These are phyloP conservation scores for Climacium dendroides DNA, from an alignment of 225 moss, liverwort and hornwort genomes.

Conservation along the genomic window DNA sequence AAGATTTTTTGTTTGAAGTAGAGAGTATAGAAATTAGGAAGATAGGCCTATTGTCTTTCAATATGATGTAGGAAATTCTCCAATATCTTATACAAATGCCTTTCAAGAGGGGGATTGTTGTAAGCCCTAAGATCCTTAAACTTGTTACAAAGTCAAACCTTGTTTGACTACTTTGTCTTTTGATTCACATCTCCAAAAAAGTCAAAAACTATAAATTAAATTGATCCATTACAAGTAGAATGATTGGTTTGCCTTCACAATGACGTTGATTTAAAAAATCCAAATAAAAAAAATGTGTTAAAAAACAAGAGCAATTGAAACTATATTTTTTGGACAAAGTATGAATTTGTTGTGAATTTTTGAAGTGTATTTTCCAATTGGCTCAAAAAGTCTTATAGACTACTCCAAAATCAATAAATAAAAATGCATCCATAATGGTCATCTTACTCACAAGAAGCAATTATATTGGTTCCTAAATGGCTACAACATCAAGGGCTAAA, in stretches of 20 bases:
- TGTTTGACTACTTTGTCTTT: neutral
- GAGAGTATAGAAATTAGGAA: neutral
- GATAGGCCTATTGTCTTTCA: neutral
- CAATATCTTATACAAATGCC: neutral
- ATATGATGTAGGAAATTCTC: neutral
- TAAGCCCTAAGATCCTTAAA: neutral
- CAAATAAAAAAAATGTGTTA: neutral
- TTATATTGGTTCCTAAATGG: neutral
- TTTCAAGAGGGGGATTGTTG: neutral
- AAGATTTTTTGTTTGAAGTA: neutral
- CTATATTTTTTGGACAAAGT: neutral
- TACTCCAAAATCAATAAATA: neutral
- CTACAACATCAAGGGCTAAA: neutral
- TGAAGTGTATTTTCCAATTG: neutral
- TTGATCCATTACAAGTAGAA: neutral
- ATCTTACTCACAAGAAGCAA: neutral
- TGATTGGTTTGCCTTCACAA: rapidly evolving
- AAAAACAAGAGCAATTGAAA: neutral
- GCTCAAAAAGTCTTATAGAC: neutral
- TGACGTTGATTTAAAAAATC: neutral
- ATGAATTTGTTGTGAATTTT: neutral
- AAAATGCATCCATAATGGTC: neutral
- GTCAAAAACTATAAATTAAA: neutral
- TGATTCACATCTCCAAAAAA: neutral
- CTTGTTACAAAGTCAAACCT: neutral